Evolutionary conservation across 345 rosid genomes (phyloP), one percentile per base, ranked within the genome.

Genomic region (Capsella bursapastoris): DNA sequence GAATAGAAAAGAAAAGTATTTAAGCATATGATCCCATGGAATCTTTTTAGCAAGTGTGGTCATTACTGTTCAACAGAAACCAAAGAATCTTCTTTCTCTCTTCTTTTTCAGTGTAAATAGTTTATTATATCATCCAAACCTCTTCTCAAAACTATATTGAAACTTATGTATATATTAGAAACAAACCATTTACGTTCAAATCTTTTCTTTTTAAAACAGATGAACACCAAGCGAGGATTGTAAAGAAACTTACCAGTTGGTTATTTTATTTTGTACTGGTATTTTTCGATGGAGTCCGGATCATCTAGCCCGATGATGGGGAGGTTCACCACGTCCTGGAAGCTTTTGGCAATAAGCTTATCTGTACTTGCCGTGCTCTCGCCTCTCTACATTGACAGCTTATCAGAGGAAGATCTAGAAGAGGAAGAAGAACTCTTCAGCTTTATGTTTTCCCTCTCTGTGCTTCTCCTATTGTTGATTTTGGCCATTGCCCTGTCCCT

Each of bases 281-380:
- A 9, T 38, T 28, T 32, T 32, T 35, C 7, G 7, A 60, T 59
- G 77, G 83, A 68, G 64, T 47, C 72, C 3, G 78, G 43, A 51
- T 68, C 38, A 50, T 52, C 47, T 18, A 51, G 27, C 7, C 38
- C 55, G 18, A 51, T 37, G 66, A 37, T 44, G 25, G 53, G 67
- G 47, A 81, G 83, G 80, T 75, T 68, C 71, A 84, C 87, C 3
- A 80, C 84, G 1, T 80, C 59, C 61, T 84, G 80, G 83, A 88
- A 84, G 81, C 63, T 85, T 77, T 81, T 82, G 61, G 91, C 88
- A 25, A 84, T 89, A 55, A 73, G 79, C 69, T 79, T 89, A 72
- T 82, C 80, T 0, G 29, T 88, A 31, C 61, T 89, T 28, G 96
- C 92, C 1, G 82, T 89, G 65, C 47, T 89, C 57, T 93, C 98